Conservation (phyloP, 2,329 filamentous ascomycete species). For the Xylariomycetidae sp. region DNA sequence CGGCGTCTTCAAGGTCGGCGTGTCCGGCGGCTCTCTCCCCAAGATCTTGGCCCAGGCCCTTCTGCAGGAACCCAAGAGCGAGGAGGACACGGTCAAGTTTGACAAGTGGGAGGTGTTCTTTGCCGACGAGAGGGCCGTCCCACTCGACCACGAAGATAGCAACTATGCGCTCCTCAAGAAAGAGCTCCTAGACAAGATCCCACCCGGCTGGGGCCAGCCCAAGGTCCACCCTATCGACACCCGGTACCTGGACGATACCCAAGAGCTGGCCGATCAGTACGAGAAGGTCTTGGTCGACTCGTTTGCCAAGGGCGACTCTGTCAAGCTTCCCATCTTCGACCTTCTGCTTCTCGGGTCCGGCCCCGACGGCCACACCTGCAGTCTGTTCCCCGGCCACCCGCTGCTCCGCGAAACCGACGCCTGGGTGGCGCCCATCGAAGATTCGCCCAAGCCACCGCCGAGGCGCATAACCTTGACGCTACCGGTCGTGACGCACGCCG, state of each 20-base stretch:
- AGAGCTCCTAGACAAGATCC: slow-evolving; percentile 86
- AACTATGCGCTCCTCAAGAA: slow-evolving; percentile 87
- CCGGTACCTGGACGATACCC: slow-evolving; percentile 64
- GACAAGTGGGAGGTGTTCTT: slow-evolving; percentile 97
- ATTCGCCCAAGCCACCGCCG: slow-evolving; percentile 91
- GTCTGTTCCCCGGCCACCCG: slow-evolving; percentile 84
- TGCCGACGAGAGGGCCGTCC: slow-evolving; percentile 92
- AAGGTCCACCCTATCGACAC: slow-evolving; percentile 74
- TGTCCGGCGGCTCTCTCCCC: slow-evolving; percentile 91
- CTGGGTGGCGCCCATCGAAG: slow-evolving; percentile 88
- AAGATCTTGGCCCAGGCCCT: slow-evolving; percentile 82
- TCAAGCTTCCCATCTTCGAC: slow-evolving; percentile 93
- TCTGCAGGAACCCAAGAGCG: slow-evolving; percentile 48
- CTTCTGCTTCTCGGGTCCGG: slow-evolving; percentile 89
- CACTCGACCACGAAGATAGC: slow-evolving; percentile 86
- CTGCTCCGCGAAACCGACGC: slow-evolving; percentile 81
- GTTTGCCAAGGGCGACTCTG: slow-evolving; percentile 89
- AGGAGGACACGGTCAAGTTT: slow-evolving; percentile 67
- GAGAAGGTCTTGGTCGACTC: slow-evolving; percentile 79
- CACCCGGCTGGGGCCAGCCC: slow-evolving; percentile 59
- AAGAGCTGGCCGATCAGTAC: slow-evolving; percentile 91
- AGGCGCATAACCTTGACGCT: slow-evolving; percentile 88
- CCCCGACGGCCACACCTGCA: slow-evolving; percentile 96
- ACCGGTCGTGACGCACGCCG: slow-evolving; percentile 81
- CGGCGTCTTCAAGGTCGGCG: slow-evolving; percentile 80